These are phyloP conservation scores for Aegilops bicornis DNA, from an alignment of 176 grass and related monocot genomes.

Conservation along the genomic window DNA sequence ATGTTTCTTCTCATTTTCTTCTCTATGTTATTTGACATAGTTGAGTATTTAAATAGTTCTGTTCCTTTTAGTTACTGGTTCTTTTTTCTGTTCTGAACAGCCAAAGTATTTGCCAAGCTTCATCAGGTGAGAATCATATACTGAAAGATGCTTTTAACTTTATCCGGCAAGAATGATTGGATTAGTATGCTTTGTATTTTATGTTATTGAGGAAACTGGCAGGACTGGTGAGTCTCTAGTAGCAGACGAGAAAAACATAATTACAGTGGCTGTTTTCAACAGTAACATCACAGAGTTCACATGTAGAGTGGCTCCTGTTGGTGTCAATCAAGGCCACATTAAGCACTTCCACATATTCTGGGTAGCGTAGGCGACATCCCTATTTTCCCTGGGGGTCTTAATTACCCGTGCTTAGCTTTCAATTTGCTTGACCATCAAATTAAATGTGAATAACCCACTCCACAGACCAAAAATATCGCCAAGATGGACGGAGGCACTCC, in stretches of 20 bases:
- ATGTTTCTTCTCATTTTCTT: slow-evolving; percentile 32
- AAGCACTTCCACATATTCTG: not conserved
- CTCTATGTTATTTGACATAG: slow-evolving; percentile 7
- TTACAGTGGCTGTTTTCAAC: not conserved
- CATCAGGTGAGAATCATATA: slow-evolving; percentile 61
- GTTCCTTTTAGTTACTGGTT: slow-evolving; percentile 33
- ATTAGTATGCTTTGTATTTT: not conserved
- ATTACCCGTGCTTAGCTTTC: too few species aligned
- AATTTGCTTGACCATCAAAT: too few species aligned
- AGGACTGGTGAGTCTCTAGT: not conserved
- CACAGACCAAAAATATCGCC: not conserved
- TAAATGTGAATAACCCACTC: not conserved
- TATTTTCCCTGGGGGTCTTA: too few species aligned
- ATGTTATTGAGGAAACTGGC: not conserved
- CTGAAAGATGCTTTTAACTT: not conserved
- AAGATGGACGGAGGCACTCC: not conserved
- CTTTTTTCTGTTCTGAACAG: slow-evolving; percentile 43
- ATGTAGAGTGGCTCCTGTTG: not conserved
- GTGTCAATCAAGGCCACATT: not conserved
- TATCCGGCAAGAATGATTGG: not conserved
- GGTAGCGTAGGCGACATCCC: too few species aligned
- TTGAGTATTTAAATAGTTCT: slow-evolving; percentile 5
- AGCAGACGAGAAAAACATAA: not conserved
- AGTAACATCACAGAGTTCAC: not conserved
- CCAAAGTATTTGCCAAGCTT: slow-evolving; percentile 97